Conservation (phyloP, 371 early-diverging fungal genomes). For the Capillidium rhysosporum region DNA sequence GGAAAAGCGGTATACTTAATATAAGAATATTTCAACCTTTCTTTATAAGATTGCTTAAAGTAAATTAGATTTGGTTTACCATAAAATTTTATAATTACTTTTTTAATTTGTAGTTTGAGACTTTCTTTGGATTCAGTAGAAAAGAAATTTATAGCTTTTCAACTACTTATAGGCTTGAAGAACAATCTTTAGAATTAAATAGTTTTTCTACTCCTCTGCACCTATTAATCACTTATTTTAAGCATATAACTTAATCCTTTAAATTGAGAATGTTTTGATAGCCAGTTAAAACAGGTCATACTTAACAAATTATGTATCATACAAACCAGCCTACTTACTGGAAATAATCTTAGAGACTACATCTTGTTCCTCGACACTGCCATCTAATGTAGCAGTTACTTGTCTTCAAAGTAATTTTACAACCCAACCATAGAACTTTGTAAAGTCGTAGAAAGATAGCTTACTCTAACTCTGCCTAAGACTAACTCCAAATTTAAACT, state of each 20-base stretch:
- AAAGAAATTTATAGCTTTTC: slow-evolving; percentile 87
- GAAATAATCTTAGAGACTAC: slow-evolving; percentile 88
- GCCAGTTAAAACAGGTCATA: slow-evolving; percentile 90
- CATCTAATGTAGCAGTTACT: slow-evolving; percentile 63
- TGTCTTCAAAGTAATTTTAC: slow-evolving; percentile 87
- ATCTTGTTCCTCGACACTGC: slow-evolving; percentile 86
- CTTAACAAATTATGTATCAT: slow-evolving; percentile 69
- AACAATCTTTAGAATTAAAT: slow-evolving; percentile 50
- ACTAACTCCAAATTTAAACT: slow-evolving; percentile 26
- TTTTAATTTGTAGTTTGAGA: slow-evolving; percentile 38
- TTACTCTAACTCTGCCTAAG: no score
- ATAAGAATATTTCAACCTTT: slow-evolving; percentile 67
- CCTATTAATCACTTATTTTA: slow-evolving; percentile 8
- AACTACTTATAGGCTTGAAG: slow-evolving; percentile 53
- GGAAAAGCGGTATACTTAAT: slow-evolving; percentile 74
- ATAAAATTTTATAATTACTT: neutral
- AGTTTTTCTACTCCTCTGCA: slow-evolving; percentile 5
- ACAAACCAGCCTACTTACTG: slow-evolving; percentile 78
- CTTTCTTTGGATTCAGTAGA: slow-evolving; percentile 71
- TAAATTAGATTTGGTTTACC: slow-evolving; percentile 10
- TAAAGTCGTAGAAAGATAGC: neutral
- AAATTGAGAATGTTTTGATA: slow-evolving; percentile 72
- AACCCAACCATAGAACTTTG: slow-evolving; percentile 34
- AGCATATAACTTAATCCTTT: slow-evolving; percentile 74
- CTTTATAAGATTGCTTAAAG: slow-evolving; percentile 87